These are phyloP conservation scores for Saitozyma podzolica DNA, from an alignment of 768 basidiomycete genomes.

Conservation along the genomic window DNA sequence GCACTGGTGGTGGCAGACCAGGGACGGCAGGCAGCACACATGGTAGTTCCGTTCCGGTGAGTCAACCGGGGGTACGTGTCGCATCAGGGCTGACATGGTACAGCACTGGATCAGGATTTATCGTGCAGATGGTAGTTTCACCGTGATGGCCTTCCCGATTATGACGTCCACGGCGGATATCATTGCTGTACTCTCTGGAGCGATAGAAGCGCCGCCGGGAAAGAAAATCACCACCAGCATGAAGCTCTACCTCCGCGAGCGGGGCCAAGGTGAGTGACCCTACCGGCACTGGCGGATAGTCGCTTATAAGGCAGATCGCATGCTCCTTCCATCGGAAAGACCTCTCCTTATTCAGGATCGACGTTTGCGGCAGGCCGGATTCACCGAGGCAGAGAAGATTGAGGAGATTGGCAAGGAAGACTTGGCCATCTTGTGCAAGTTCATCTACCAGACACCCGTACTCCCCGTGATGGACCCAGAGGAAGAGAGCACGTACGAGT, in stretches of 20 bases:
- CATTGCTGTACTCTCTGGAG: constrained; percentile 61
- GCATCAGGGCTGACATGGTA: neutral
- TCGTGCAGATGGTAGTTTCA: constrained; percentile 69
- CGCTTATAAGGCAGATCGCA: constrained; percentile 63
- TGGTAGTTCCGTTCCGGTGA: constrained; percentile 21
- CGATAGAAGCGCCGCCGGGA: constrained; percentile 25
- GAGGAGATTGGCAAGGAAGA: constrained; percentile 76
- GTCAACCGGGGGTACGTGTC: constrained; percentile 1
- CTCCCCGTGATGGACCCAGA: constrained; percentile 57
- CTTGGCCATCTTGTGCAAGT: constrained; percentile 79
- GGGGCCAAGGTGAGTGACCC: constrained; percentile 51
- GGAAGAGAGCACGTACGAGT: constrained; percentile 70
- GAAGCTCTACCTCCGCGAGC: constrained; percentile 60
- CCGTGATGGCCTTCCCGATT: constrained; percentile 66
- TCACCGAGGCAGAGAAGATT: constrained; percentile 70
- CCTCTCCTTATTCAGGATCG: constrained; percentile 82
- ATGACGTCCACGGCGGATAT: constrained; percentile 69
- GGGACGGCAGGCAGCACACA: constrained; percentile 31
- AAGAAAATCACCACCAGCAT: constrained; percentile 45
- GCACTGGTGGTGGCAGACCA: constrained; percentile 22
- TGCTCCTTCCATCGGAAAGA: constrained; percentile 74
- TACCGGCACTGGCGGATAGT: neutral
- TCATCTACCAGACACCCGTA: constrained; percentile 73
- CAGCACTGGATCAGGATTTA: constrained; percentile 73
- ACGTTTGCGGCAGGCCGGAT: constrained; percentile 84